Conservation (phyloP, 768 basidiomycete genomes). For the Chalciporus chontae region DNA sequence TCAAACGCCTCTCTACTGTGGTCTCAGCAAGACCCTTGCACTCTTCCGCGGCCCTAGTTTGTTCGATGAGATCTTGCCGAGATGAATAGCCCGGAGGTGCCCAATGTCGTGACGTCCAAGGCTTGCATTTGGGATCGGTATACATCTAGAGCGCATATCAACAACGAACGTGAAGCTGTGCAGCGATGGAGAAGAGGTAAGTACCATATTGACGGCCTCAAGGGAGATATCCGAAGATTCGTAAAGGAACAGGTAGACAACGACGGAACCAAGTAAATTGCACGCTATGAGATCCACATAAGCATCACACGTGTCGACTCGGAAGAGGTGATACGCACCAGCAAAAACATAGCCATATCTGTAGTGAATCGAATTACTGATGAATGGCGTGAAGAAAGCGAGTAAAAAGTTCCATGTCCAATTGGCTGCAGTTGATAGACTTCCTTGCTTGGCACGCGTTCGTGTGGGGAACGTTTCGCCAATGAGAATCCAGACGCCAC, state of each 20-base stretch:
- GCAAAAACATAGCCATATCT: conserved; percentile 72
- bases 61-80: conserved; percentile 43
- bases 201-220: conserved; percentile 59
- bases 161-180: not conserved
- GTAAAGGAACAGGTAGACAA: conserved; percentile 75
- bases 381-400: conserved; percentile 80
- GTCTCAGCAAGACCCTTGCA: not conserved
- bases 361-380: conserved; percentile 52
- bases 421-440: conserved; percentile 60
- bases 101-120: conserved; percentile 64
- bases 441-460: conserved; percentile 68
- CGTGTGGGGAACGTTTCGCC: conserved; percentile 75
- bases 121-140: conserved; percentile 57
- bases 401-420: conserved; percentile 73
- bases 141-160: conserved; percentile 46
- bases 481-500: conserved; percentile 74
- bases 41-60: conserved; percentile 38
- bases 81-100: conserved; percentile 52
- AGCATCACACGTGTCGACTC: not conserved
- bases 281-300: conserved; percentile 35
- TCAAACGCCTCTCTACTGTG: too few relatives aligned
- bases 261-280: conserved; percentile 53
- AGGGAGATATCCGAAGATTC: conserved; percentile 65
- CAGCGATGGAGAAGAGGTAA: conserved; percentile 17
- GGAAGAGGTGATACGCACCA: conserved; percentile 29